phyloP scores from a whole-genome alignment of 345 rosid species.

The Combretum micranthum region DNA sequence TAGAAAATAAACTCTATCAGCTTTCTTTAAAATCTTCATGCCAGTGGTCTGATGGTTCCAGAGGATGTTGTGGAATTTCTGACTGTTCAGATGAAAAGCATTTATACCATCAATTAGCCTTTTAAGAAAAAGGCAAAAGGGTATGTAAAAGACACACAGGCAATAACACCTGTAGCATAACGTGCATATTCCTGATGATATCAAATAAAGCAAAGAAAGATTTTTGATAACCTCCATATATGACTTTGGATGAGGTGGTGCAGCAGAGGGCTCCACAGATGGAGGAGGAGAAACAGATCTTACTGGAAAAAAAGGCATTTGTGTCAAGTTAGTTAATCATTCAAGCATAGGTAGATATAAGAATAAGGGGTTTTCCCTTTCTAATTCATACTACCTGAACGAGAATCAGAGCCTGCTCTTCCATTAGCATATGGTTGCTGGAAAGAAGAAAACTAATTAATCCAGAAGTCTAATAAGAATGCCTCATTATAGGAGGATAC shows the following conservation, averaged over 20 bases:
- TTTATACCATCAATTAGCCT: too few relatives aligned
- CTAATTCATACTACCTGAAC: constrained; percentile 46
- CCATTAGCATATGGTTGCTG: constrained; percentile 65
- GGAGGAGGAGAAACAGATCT: constrained; percentile 70
- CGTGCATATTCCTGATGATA: too few relatives aligned
- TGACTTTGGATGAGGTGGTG: constrained; percentile 87
- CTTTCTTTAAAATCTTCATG: too few relatives aligned
- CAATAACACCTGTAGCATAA: too few relatives aligned
- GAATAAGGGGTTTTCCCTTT: constrained; percentile 6
- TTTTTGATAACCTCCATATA: constrained; percentile 68
- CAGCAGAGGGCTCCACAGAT: constrained; percentile 40
- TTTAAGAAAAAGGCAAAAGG: too few relatives aligned
- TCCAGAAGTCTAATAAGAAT: constrained; percentile 7
- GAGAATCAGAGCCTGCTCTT: constrained; percentile 38
- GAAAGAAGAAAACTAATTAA: constrained; percentile 12
- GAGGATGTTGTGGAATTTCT: too few relatives aligned
- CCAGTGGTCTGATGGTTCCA: too few relatives aligned
- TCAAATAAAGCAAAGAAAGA: not conserved
- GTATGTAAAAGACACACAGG: too few relatives aligned
- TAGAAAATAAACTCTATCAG: too few relatives aligned
- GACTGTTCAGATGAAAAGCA: too few relatives aligned
- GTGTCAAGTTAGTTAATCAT: constrained; percentile 1
- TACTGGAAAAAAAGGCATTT: constrained; percentile 33
- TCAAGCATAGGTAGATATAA: constrained; percentile 2
- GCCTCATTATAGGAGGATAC: not conserved